Conservation (phyloP, 2,329 filamentous ascomycete species). For the Simplicillium aogashimaense region DNA sequence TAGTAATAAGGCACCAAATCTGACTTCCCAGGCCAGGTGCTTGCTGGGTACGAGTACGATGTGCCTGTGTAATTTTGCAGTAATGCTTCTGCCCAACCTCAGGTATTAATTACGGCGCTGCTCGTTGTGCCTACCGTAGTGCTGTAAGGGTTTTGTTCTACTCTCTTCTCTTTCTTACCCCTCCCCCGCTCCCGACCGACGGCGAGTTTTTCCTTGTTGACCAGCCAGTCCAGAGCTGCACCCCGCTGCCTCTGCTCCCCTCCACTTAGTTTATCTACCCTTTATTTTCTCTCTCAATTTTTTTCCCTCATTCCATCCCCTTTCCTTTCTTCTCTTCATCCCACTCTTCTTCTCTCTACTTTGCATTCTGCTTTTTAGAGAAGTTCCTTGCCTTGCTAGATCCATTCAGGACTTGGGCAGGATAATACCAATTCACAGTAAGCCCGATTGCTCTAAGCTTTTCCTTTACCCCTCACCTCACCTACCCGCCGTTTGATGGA, state of each 20-base stretch:
- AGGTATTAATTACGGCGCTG: too few relatives aligned
- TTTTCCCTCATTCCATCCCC: conserved; percentile 3
- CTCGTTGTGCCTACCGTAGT: too few relatives aligned
- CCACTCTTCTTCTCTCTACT: not conserved
- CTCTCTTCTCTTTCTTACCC: not conserved
- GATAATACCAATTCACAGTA: conserved; percentile 2
- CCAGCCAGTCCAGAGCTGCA: too few relatives aligned
- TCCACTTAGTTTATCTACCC: not conserved
- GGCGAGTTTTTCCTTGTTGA: too few relatives aligned
- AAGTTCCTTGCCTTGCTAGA: conserved; percentile 1
- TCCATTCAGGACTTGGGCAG: not conserved
- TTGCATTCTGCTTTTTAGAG: conserved; percentile 3
- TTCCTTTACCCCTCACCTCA: not conserved
- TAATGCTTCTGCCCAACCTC: too few relatives aligned
- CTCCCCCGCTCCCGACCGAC: not conserved
- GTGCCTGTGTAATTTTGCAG: too few relatives aligned
- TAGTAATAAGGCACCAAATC: too few relatives aligned
- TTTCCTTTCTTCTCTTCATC: conserved; percentile 1
- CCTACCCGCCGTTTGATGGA: too few relatives aligned
- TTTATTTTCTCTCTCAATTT: not conserved
- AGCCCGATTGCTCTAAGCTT: not conserved
- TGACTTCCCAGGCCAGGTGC: too few relatives aligned
- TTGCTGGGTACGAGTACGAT: too few relatives aligned
- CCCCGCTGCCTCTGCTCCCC: not conserved
- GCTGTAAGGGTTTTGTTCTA: too few relatives aligned